Conservation (phyloP, 228 moss, liverwort and hornwort species). For the Sphagnum fallax region DNA sequence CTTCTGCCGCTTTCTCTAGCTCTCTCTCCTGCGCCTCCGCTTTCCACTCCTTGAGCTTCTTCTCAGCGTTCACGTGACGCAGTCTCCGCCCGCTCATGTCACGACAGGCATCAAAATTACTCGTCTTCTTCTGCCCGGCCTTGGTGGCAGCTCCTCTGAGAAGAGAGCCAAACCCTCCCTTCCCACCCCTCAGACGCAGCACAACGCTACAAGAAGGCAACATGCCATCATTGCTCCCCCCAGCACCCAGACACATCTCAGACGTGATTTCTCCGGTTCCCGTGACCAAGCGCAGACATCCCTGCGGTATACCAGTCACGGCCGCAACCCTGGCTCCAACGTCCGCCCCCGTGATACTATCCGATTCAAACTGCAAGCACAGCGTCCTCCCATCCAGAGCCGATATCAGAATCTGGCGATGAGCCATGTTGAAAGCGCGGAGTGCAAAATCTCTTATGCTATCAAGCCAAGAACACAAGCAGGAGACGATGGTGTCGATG, state of each 20-base stretch:
- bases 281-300: constrained; percentile 44
- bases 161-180: constrained; percentile 86
- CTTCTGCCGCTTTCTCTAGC: constrained; percentile 80
- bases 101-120: constrained; percentile 97
- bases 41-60: constrained; percentile 93
- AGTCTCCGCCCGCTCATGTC: constrained; percentile 93
- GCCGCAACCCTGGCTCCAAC: constrained; percentile 29
- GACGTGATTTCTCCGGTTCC: constrained; percentile 42
- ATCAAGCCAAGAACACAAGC: too few relatives aligned
- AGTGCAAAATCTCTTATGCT: background rate
- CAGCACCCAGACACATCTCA: constrained; percentile 22
- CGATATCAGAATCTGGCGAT: constrained; percentile 51
- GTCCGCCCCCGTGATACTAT: constrained; percentile 20
- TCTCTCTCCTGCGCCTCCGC: constrained; percentile 79
- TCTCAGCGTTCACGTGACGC: constrained; percentile 92
- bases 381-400: constrained; percentile 70
- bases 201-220: constrained; percentile 60
- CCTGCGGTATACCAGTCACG: constrained; percentile 44
- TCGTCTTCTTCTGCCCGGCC: constrained; percentile 94
- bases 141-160: constrained; percentile 91
- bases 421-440: constrained; percentile 6
- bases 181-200: constrained; percentile 75
- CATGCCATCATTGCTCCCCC: constrained; percentile 22
- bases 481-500: too few relatives aligned
- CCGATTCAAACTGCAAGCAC: constrained; percentile 46